Evolutionary conservation across 495 filamentous ascomycete species (phyloP).

Genomic region (Penicillium parvum): DNA sequence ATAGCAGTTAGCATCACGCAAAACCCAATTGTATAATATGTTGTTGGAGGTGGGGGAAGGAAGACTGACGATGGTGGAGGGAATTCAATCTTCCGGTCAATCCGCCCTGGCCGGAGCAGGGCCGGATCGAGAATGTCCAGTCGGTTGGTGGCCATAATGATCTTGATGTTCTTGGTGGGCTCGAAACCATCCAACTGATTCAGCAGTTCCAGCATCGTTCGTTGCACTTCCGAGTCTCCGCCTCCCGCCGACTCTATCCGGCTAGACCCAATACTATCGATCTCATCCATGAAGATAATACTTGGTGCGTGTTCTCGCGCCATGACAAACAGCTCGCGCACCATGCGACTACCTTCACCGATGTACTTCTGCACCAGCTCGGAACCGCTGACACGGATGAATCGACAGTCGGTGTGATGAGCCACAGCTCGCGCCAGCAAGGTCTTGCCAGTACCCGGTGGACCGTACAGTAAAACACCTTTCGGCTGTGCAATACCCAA

Average conservation of each 20-base stretch:
- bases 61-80: slow-evolving; percentile 75
- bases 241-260: slow-evolving; percentile 92
- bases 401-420: slow-evolving; percentile 97
- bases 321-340: slow-evolving; percentile 98
- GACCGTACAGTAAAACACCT: slow-evolving; percentile 94
- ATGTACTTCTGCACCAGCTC: slow-evolving; percentile 99
- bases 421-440: slow-evolving; percentile 92
- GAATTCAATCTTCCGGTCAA: slow-evolving; percentile 99
- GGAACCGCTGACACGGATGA: slow-evolving; percentile 94
- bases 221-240: slow-evolving; percentile 97
- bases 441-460: slow-evolving; percentile 96
- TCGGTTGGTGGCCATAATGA: slow-evolving; percentile 99
- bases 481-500: slow-evolving; percentile 98
- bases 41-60: background rate
- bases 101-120: slow-evolving; percentile 86
- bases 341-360: slow-evolving; percentile 96
- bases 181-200: slow-evolving; percentile 99
- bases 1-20: slow-evolving; percentile 11
- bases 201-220: slow-evolving; percentile 97
- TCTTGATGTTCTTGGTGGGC: slow-evolving; percentile 99
- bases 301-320: slow-evolving; percentile 97
- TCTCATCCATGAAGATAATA: slow-evolving; percentile 99
- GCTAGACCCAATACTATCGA: slow-evolving; percentile 96
- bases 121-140: slow-evolving; percentile 96
- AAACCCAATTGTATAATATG: background rate